A percentile compares a stretch with the other conserved stretches of the same genome.
Conservation (phyloP, 2,329 filamentous ascomycete species). For the Aspergillus brasiliensis region DNA sequence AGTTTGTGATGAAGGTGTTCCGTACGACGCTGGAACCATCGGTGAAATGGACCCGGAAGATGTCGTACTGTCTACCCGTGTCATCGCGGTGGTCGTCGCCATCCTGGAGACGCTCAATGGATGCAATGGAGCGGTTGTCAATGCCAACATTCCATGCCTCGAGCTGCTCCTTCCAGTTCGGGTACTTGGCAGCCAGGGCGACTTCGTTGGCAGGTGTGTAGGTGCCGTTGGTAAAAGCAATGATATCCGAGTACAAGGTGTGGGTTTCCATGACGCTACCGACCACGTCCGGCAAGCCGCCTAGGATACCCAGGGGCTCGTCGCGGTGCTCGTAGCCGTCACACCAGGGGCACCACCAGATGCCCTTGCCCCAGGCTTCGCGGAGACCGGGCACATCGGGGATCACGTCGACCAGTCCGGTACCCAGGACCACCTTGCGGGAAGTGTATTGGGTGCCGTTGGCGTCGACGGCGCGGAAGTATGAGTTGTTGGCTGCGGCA, state of each 20-base stretch:
- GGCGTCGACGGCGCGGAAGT: slow-evolving; percentile 50
- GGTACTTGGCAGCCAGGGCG: slow-evolving; percentile 42
- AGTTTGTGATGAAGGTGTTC: slow-evolving; percentile 57
- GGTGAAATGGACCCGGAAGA: slow-evolving; percentile 58
- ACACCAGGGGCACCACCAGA: slow-evolving; percentile 68
- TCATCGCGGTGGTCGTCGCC: slow-evolving; percentile 32
- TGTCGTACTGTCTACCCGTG: slow-evolving; percentile 50
- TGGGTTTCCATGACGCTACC: slow-evolving; percentile 54
- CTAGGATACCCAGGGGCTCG: slow-evolving; percentile 59
- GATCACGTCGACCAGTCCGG: slow-evolving; percentile 59
- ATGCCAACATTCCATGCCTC: slow-evolving; percentile 54
- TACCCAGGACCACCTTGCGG: slow-evolving; percentile 60
- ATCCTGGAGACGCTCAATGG: slow-evolving; percentile 51
- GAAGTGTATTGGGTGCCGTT: slow-evolving; percentile 45
- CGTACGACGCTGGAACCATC: slow-evolving; percentile 51
- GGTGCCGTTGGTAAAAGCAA: slow-evolving; percentile 63
- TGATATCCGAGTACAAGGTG: slow-evolving; percentile 58
- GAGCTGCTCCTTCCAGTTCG: slow-evolving; percentile 55
- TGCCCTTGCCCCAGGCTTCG: slow-evolving; percentile 61
- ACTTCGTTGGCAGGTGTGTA: slow-evolving; percentile 50
- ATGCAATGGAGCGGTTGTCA: slow-evolving; percentile 58
- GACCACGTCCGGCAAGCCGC: slow-evolving; percentile 48
- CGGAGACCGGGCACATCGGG: slow-evolving; percentile 57
- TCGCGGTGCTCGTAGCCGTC: slow-evolving; percentile 65
- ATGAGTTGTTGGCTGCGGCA: slow-evolving; percentile 40